phyloP scores from a whole-genome alignment of 2,329 filamentous ascomycete genomes.

The Fusarium temperatum region DNA sequence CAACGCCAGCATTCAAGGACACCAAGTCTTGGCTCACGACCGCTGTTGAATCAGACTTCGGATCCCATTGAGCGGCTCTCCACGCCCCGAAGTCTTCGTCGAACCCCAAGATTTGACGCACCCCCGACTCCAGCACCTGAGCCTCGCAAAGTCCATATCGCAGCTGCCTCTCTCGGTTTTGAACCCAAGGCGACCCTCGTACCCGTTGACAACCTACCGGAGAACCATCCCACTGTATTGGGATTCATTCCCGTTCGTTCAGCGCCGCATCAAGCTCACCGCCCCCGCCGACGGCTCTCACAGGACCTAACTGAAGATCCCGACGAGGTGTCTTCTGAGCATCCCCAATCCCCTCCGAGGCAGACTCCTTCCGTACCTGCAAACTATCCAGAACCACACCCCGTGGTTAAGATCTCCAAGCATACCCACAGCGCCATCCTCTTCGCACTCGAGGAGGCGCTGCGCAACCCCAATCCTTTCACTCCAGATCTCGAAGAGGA shows the following conservation, averaged over 20 bases:
- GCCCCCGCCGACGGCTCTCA: conserved; percentile 51
- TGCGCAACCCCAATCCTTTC: conserved; percentile 83
- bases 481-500: conserved; percentile 87
- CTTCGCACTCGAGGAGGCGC: conserved; percentile 89
- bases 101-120: conserved; percentile 61
- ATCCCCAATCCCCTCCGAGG: conserved; percentile 38
- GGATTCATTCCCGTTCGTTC: conserved; percentile 50
- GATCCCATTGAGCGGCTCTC: conserved; percentile 53
- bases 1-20: conserved; percentile 53
- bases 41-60: conserved; percentile 43
- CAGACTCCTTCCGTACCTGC: conserved; percentile 43
- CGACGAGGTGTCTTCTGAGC: conserved; percentile 51
- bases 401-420: conserved; percentile 74
- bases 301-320: conserved; percentile 59
- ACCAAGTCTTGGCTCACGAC: conserved; percentile 25
- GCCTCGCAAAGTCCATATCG: conserved; percentile 55
- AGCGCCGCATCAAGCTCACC: conserved; percentile 49
- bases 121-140: conserved; percentile 52
- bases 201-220: conserved; percentile 33
- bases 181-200: conserved; percentile 49
- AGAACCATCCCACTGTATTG: conserved; percentile 40
- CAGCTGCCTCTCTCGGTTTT: conserved; percentile 59
- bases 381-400: conserved; percentile 53
- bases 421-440: conserved; percentile 90
- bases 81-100: conserved; percentile 59